A percentile compares a stretch with the other conserved stretches of the same genome.
These are phyloP conservation scores for Aspergillus bertholletiae DNA, from an alignment of 495 filamentous ascomycete species.

Conservation along the genomic window DNA sequence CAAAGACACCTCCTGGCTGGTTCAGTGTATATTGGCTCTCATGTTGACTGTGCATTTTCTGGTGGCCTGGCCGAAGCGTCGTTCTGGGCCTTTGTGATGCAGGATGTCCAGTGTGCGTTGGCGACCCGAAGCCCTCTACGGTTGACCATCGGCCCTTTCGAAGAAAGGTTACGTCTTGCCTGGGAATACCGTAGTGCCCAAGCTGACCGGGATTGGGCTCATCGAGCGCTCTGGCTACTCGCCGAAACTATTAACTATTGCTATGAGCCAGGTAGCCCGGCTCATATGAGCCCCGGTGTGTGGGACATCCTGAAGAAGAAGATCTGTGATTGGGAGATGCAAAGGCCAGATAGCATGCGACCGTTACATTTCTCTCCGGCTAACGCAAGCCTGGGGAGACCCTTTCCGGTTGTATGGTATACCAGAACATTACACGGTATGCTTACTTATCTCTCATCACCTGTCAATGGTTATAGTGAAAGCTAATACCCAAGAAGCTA, in stretches of 20 bases:
- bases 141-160: conserved; percentile 33
- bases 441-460: neutral
- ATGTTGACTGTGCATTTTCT: conserved; percentile 37
- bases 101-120: conserved; percentile 41
- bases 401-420: conserved; percentile 38
- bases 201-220: conserved; percentile 39
- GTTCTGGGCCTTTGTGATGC: conserved; percentile 44
- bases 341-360: conserved; percentile 29
- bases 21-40: conserved; percentile 42
- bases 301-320: conserved; percentile 24
- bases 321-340: conserved; percentile 30
- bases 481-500: conserved; percentile 19
- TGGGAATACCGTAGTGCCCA: conserved; percentile 27
- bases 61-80: conserved; percentile 37
- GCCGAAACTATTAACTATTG: conserved; percentile 40
- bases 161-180: conserved; percentile 29
- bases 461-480: neutral
- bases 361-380: conserved; percentile 33
- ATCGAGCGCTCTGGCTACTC: conserved; percentile 37
- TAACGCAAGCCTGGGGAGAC: conserved; percentile 27
- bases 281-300: conserved; percentile 13
- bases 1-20: conserved; percentile 41
- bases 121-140: conserved; percentile 36
- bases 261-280: conserved; percentile 24
- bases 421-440: conserved; percentile 37